Conservation (phyloP, 1,284 basidiomycete species). For the Mycosarcoma mackinlayi region DNA sequence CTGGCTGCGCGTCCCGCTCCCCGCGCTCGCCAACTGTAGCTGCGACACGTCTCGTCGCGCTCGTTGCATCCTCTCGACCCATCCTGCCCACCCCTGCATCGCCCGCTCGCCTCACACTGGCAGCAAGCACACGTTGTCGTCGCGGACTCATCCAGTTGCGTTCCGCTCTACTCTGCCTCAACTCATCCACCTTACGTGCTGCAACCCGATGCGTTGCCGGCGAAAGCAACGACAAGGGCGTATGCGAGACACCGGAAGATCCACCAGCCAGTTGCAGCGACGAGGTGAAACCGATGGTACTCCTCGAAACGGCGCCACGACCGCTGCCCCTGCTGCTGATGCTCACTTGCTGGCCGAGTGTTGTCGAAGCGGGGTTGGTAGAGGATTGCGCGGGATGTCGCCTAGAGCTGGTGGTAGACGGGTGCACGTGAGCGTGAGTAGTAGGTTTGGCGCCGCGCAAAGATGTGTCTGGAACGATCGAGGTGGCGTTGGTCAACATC, state of each 20-base stretch:
- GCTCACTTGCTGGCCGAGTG: too few species aligned
- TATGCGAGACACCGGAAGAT: conserved; percentile 36
- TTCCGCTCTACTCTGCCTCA: conserved; percentile 16
- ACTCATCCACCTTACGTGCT: conserved; percentile 22
- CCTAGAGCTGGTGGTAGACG: not conserved
- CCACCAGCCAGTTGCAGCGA: conserved; percentile 25
- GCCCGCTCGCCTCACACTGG: too few species aligned
- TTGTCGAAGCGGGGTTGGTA: not conserved
- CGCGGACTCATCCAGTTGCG: conserved; percentile 37
- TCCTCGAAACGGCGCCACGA: not conserved
- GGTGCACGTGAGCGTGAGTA: too few species aligned
- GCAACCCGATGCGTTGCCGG: conserved; percentile 34
- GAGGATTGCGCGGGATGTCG: not conserved
- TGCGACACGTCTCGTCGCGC: too few species aligned
- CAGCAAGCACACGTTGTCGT: not conserved
- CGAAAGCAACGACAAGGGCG: conserved; percentile 40
- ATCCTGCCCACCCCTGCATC: too few species aligned
- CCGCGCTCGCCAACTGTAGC: not conserved
- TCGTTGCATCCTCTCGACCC: too few species aligned
- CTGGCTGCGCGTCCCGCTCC: too few species aligned
- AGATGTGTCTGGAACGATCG: conserved; percentile 7
- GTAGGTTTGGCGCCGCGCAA: too few species aligned
- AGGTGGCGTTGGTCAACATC: conserved; percentile 26
- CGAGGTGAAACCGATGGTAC: not conserved
- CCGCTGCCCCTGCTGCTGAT: not conserved